Percentiles rank a stretch among this genome's conserved stretches.
phyloP scores from a whole-genome alignment of 108 stramenopile genomes.

The Cyclotella choctawhatcheeana region DNA sequence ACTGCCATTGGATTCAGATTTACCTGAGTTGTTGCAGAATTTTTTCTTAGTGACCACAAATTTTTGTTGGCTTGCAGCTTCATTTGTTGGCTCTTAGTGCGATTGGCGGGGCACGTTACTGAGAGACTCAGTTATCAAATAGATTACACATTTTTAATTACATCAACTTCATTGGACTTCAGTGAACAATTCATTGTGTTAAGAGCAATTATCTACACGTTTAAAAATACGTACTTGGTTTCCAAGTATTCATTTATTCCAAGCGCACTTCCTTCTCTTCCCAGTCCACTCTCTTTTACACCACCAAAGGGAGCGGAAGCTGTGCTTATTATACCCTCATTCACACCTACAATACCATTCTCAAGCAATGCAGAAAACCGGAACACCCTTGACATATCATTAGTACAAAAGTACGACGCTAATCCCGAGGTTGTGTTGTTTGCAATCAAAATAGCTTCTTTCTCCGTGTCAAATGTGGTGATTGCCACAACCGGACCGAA shows the following conservation, averaged over 20 bases:
- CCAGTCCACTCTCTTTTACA: slow-evolving; percentile 96
- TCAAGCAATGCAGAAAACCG: slow-evolving; percentile 59
- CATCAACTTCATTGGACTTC: too few species aligned
- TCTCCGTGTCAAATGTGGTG: slow-evolving; percentile 77
- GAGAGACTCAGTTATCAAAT: too few species aligned
- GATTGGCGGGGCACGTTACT: too few species aligned
- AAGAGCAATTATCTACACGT: slow-evolving; percentile 43
- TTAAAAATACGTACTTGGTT: slow-evolving; percentile 89
- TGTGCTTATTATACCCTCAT: slow-evolving; percentile 89
- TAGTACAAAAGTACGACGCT: slow-evolving; percentile 85
- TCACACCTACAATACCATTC: slow-evolving; percentile 91
- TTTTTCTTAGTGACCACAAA: too few species aligned
- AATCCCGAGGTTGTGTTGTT: slow-evolving; percentile 86
- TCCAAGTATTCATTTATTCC: slow-evolving; percentile 95
- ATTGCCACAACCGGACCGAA: slow-evolving; percentile 86
- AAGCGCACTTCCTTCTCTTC: slow-evolving; percentile 91
- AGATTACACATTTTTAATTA: too few species aligned
- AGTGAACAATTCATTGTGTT: too few species aligned
- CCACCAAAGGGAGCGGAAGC: slow-evolving; percentile 95
- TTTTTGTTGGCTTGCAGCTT: too few species aligned
- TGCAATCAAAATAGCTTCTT: slow-evolving; percentile 75
- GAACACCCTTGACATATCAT: slow-evolving; percentile 65
- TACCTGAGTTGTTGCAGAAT: too few species aligned
- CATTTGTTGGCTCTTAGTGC: too few species aligned
- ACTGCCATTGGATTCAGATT: too few species aligned